Percentiles rank a stretch among this genome's conserved stretches.
Conservation (phyloP, 352 stramenopile genomes). For the Phytophthora rubi region DNA sequence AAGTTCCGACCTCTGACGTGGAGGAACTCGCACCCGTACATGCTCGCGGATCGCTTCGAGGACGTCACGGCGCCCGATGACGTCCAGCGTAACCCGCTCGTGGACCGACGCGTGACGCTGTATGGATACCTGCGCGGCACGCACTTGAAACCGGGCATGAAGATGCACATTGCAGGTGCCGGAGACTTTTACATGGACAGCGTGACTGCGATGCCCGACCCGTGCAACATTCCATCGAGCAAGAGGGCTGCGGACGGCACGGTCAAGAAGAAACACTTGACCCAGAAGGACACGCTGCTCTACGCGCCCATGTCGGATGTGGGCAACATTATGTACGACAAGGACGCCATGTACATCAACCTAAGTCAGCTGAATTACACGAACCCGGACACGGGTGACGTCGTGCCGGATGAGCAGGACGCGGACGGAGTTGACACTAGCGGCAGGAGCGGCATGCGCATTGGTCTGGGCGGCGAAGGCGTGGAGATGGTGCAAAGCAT, state of each 20-base stretch:
- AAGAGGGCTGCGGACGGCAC: constrained; percentile 55
- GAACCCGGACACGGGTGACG: constrained; percentile 88
- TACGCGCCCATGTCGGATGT: constrained; percentile 94
- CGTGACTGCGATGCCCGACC: constrained; percentile 95
- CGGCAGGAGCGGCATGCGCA: constrained; percentile 36
- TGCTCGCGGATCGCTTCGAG: constrained; percentile 98
- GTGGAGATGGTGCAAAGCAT: constrained; percentile 96
- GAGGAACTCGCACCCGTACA: constrained; percentile 99
- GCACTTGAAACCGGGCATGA: constrained; percentile 96
- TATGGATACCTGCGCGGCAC: constrained; percentile 99
- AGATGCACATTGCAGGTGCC: constrained; percentile 98
- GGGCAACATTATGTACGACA: constrained; percentile 98
- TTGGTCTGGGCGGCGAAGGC: constrained; percentile 72
- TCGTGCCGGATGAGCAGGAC: constrained; percentile 64
- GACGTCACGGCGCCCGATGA: constrained; percentile 97
- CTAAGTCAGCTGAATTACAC: constrained; percentile 95
- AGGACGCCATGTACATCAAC: constrained; percentile 99
- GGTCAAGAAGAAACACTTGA: constrained; percentile 89
- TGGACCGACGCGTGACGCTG: constrained; percentile 95
- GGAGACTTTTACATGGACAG: constrained; percentile 98
- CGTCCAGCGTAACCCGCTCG: constrained; percentile 92
- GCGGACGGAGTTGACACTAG: constrained; percentile 35
- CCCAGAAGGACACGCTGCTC: constrained; percentile 94
- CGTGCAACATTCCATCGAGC: constrained; percentile 93
- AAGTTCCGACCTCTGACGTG: constrained; percentile 99